Evolutionary conservation across 345 rosid species (phyloP).

Genomic region (Angophora floribunda): DNA sequence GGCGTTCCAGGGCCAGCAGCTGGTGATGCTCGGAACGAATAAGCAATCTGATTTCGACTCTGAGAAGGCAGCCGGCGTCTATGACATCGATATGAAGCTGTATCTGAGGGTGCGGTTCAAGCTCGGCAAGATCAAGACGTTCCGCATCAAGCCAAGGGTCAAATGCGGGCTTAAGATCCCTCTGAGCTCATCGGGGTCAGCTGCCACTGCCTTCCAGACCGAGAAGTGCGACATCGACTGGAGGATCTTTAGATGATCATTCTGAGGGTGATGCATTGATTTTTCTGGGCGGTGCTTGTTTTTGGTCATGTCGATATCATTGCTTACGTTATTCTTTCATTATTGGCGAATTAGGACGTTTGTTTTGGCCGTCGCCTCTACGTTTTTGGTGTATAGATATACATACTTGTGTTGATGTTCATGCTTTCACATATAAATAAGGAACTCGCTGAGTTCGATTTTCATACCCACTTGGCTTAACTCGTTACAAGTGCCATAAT

Average conservation of each 20-base stretch:
- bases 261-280: not conserved
- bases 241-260: not conserved
- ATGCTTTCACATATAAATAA: not conserved
- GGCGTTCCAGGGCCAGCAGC: not conserved
- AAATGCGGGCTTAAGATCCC: conserved; percentile 15
- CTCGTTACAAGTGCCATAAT: not conserved
- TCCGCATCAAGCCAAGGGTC: conserved; percentile 9
- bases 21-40: not conserved
- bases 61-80: conserved; percentile 4
- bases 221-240: conserved; percentile 11
- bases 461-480: not conserved
- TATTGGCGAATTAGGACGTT: not conserved
- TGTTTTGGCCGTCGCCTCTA: not conserved
- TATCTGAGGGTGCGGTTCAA: conserved; percentile 17
- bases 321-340: not conserved
- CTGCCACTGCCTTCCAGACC: not conserved
- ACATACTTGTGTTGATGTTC: not conserved
- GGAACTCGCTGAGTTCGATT: not conserved
- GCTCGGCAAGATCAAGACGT: conserved; percentile 9
- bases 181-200: not conserved
- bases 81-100: conserved; percentile 9
- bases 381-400: not conserved
- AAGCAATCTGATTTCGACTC: not conserved
- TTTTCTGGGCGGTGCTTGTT: not conserved
- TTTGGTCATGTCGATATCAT: not conserved